Evolutionary conservation across 441 rosid species (phyloP).

Genomic region (Omphalea diandra): DNA sequence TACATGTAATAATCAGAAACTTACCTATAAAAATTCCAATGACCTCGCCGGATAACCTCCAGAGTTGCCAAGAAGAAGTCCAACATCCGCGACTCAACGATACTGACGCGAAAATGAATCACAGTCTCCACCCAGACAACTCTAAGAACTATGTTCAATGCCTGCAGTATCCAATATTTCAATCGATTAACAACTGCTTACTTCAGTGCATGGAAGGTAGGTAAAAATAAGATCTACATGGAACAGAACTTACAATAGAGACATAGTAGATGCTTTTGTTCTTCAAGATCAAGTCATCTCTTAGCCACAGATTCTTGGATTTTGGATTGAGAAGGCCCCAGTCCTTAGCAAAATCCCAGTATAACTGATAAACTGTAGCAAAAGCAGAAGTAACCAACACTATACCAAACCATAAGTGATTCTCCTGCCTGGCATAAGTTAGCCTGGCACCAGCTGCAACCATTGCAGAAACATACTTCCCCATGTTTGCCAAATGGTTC

Average conservation of each 20-base stretch:
- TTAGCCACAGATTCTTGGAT: slow-evolving; percentile 78
- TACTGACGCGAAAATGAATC: slow-evolving; percentile 48
- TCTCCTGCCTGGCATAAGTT: slow-evolving; percentile 60
- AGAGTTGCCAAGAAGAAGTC: slow-evolving; percentile 87
- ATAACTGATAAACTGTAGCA: slow-evolving; percentile 83
- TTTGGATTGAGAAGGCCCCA: slow-evolving; percentile 86
- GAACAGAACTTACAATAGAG: slow-evolving; percentile 64
- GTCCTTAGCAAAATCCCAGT: slow-evolving; percentile 97
- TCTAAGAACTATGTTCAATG: slow-evolving; percentile 68
- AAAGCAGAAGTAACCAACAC: slow-evolving; percentile 64
- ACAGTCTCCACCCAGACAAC: slow-evolving; percentile 88
- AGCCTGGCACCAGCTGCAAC: slow-evolving; percentile 88
- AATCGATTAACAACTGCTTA: background rate
- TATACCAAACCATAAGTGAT: slow-evolving; percentile 50
- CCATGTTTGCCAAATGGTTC: slow-evolving; percentile 86
- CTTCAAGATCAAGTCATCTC: slow-evolving; percentile 78
- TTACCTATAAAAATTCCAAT: slow-evolving; percentile 98
- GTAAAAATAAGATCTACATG: background rate
- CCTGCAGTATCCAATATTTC: slow-evolving; percentile 42
- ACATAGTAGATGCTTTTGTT: slow-evolving; percentile 64
- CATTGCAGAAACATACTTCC: slow-evolving; percentile 97
- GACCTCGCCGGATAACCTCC: slow-evolving; percentile 93
- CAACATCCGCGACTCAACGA: slow-evolving; percentile 57
- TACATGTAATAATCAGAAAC: background rate
- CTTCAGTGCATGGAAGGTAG: background rate